Evolutionary conservation across 2,329 filamentous ascomycete genomes (phyloP).

Genomic region (Colletotrichum abscissum): DNA sequence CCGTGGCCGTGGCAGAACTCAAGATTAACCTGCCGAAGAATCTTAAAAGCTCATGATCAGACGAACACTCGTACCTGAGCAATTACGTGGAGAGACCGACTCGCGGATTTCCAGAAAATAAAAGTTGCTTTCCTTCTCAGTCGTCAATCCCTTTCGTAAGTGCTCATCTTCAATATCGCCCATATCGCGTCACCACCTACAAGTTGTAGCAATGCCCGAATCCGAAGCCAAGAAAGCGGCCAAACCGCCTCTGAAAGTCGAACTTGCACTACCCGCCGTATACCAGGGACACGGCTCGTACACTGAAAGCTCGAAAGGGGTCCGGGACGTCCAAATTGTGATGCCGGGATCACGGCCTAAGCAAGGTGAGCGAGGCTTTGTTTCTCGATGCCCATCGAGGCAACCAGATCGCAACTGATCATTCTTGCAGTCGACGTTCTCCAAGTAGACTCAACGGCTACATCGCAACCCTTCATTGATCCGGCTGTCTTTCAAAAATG

Average conservation of each 20-base stretch:
- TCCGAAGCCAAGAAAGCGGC: background rate
- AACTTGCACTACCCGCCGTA: conserved; percentile 14
- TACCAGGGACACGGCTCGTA: conserved; percentile 36
- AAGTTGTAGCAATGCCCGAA: conserved; percentile 11
- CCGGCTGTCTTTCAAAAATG: conserved; percentile 32
- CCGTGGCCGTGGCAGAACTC: background rate
- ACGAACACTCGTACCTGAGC: conserved; percentile 8
- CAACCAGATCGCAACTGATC: background rate
- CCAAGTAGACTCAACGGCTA: conserved; percentile 37
- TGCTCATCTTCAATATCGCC: background rate
- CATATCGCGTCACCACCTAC: background rate
- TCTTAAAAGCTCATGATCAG: background rate
- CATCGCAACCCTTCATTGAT: conserved; percentile 39
- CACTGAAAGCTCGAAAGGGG: conserved; percentile 28
- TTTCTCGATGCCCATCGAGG: background rate
- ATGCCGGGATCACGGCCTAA: conserved; percentile 30
- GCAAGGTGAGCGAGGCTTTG: conserved; percentile 12
- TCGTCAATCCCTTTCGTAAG: background rate
- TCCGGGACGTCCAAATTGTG: conserved; percentile 27
- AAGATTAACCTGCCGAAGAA: background rate
- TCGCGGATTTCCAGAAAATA: background rate
- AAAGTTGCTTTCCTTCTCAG: background rate
- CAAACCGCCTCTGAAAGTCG: conserved; percentile 10
- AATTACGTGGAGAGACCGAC: background rate
- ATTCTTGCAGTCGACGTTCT: conserved; percentile 27